Conservation (phyloP, 441 rosid species). For the Rhodomyrtus psidioides region DNA sequence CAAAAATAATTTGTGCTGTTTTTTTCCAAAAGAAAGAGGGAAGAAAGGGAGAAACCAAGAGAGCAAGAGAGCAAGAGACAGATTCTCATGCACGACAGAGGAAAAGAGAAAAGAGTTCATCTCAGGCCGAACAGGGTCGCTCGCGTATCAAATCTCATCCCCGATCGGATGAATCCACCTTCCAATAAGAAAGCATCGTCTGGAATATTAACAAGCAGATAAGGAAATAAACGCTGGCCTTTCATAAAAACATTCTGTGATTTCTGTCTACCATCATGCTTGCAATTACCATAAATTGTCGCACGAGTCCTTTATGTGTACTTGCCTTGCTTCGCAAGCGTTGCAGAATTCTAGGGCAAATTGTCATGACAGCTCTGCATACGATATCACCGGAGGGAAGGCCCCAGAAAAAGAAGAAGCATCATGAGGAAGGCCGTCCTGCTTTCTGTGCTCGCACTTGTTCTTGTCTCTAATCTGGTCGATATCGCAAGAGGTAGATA, state of each 20-base stretch:
- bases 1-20: no score
- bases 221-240: neutral
- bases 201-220: neutral
- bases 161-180: neutral
- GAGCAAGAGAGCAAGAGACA: neutral
- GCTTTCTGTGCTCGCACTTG: neutral
- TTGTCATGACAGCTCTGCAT: neutral
- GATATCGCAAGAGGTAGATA: neutral
- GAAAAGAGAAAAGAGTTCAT: no score
- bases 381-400: neutral
- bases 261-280: neutral
- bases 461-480: neutral
- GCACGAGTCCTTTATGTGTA: neutral
- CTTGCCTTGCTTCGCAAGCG: neutral
- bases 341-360: neutral
- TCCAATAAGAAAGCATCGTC: neutral
- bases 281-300: neutral
- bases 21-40: no score
- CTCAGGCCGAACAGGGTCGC: neutral
- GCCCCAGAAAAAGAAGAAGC: neutral
- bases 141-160: neutral
- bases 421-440: neutral
- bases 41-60: neutral
- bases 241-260: neutral
- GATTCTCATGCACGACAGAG: neutral